Percentiles rank a stretch among this genome's conserved stretches.
Evolutionary conservation across 2,329 filamentous ascomycete genomes (phyloP).

Genomic region (Colletotrichum sojae): DNA sequence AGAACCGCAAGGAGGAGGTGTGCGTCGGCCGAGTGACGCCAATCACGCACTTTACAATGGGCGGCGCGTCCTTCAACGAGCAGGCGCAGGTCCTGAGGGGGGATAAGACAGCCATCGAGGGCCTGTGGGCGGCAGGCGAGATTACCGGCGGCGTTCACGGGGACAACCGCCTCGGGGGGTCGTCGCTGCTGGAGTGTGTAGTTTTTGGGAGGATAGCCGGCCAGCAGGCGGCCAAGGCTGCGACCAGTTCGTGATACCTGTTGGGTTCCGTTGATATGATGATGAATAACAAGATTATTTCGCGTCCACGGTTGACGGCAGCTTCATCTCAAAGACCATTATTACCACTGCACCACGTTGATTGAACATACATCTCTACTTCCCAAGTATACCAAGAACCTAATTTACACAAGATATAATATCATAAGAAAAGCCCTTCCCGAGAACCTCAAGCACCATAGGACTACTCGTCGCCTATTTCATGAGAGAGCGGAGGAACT

Average conservation of each 20-base stretch:
- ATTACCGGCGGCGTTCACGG: conserved; percentile 76
- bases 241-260: neutral
- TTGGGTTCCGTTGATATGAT: neutral
- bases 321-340: neutral
- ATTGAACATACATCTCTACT: conserved; percentile 16
- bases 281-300: neutral
- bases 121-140: conserved; percentile 75
- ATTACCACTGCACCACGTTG: neutral
- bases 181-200: conserved; percentile 73
- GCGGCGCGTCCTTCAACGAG: conserved; percentile 71
- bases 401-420: conserved; percentile 24
- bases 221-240: conserved; percentile 55
- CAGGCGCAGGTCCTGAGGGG: conserved; percentile 64
- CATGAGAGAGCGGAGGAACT: neutral
- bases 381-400: neutral
- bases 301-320: no score
- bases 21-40: conserved; percentile 74
- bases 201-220: conserved; percentile 75
- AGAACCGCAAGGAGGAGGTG: conserved; percentile 65
- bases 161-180: conserved; percentile 73
- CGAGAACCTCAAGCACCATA: neutral
- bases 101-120: conserved; percentile 59
- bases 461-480: neutral
- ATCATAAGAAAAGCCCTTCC: conserved; percentile 10
- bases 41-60: conserved; percentile 78